Conservation (phyloP, 352 stramenopile genomes). For the Phytophthora ohioensis region DNA sequence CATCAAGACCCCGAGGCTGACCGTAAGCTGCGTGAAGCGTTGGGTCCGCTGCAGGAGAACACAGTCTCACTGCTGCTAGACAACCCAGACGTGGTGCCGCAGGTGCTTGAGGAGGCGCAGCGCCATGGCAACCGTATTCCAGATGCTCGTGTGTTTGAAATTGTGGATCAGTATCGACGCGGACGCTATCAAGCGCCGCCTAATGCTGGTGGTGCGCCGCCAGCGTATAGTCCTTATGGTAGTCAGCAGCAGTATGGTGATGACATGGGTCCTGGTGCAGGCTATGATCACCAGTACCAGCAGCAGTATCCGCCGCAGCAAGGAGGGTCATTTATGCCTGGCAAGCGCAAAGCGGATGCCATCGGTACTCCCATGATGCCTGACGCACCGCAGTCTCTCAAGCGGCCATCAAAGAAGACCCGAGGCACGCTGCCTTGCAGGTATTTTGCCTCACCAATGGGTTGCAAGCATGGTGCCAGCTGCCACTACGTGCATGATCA, state of each 20-base stretch:
- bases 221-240: conserved; percentile 56
- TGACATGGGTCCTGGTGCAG: conserved; percentile 36
- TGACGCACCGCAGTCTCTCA: conserved; percentile 47
- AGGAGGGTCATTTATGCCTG: conserved; percentile 40
- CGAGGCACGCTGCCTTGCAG: conserved; percentile 64
- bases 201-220: conserved; percentile 36
- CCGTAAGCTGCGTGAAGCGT: conserved; percentile 62
- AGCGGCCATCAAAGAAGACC: conserved; percentile 61
- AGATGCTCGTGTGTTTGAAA: conserved; percentile 80
- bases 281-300: conserved; percentile 41
- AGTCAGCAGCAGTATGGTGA: conserved; percentile 47
- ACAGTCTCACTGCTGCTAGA: conserved; percentile 80
- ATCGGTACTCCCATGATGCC: conserved; percentile 41
- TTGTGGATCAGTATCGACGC: conserved; percentile 73
- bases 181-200: conserved; percentile 43
- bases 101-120: conserved; percentile 86
- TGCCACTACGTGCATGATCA: conserved; percentile 79
- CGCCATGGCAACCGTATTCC: conserved; percentile 79
- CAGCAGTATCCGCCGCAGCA: conserved; percentile 45
- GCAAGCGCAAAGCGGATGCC: conserved; percentile 56
- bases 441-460: conserved; percentile 70
- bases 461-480: conserved; percentile 77
- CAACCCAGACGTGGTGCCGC: conserved; percentile 76
- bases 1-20: conserved; percentile 63
- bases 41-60: conserved; percentile 75